Base-by-base conservation (phyloP, 768 basidiomycete species). In the Exidia glandulosa region DNA sequence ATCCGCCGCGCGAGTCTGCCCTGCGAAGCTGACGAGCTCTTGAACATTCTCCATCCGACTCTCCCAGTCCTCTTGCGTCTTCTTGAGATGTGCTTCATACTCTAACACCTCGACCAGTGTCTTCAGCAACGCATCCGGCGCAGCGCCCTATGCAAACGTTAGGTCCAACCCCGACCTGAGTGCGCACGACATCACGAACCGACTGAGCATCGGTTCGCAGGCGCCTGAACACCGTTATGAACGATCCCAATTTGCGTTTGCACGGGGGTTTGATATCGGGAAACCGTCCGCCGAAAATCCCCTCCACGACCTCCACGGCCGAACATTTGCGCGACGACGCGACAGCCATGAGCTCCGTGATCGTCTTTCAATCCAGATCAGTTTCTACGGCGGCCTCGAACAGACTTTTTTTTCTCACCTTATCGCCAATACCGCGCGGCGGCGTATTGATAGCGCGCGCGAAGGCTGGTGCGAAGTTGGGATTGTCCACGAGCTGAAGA, bases 11-110 rank as follows among this genome's bases (percentile, higher is more conserved):
- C 61, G 57, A n/a, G 32, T n/a, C 52, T 88, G 84, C 59, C 75
- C 82, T 7, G 87, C 86, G 63, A 88, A 89, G n/a, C 78, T 85
- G 59, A 90, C 84, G 63, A 95, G 74, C 71, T 94, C 91, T 64
- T 87, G 78, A 1, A 94, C 83, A 69, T 95, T 95, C 71, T 92
- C 88, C 88, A 87, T 87, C 37, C 89, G 75, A 37, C 79, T 80
- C 41, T 87, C 84, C 75, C 79, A 85, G 61, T 93, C 90, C n/a
- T 77, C 76, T 56, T 88, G 82, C 0, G 83, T 84, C 65, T 81
- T 83, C 67, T 79, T 81, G 41, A 94, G 73, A 66, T 91, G 79
- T 12, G 79, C 80, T 65, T 85, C 76, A 67, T 91, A 94, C 6
- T 78, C 74, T 31, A 85, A 79, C 56, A 82, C 67, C 4, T 81